Base-by-base conservation (phyloP, 495 filamentous ascomycete genomes). In the Bacidia gigantensis region DNA sequence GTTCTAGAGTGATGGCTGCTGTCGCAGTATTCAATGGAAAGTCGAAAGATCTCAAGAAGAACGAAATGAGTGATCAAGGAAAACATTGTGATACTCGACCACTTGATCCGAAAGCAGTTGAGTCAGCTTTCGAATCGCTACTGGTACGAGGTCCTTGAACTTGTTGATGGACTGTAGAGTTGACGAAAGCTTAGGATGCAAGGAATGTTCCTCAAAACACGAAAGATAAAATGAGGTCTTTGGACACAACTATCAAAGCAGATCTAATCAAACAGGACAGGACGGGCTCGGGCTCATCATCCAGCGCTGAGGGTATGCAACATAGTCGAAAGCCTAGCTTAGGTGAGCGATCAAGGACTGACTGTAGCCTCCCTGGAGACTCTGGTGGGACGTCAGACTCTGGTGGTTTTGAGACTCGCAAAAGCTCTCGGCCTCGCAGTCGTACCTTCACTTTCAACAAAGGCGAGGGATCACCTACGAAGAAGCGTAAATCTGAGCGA, bases 171-270 rank as follows among this genome's bases (percentile, higher is more conserved):
- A 39, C n/a, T 10, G 10, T 39, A 44, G 9, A n/a, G 67, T 72
- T 62, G 69, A 78, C 64, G 61, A 71, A 43, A 61, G 71, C 47
- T 65, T 20, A 86, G 75, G 86, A 94, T 67, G 78, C 86, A 25
- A 76, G 88, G 51, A 93, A 96, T 62, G 89, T 98, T 49, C 89
- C 92, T 18, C 83, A 92, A 57, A 85, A 94, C 54, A 89, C 94
- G 73, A 76, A 88, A 49, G 83, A 90, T 62, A 89, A 89, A 67
- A 95, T 98, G 87, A 79, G 92, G 25, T 87, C 79, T 26, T 70
- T 98, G 46, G 86, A 87, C 50, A 78, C 83, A 51, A 85, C 83
- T 24, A 87, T 98, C 66, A 98, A 98, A 67, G 83, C 83, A 56
- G 89, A 98, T 55, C 95, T 98, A 56, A 87, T 97, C 59, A 78